Conservation (phyloP, 2,329 filamentous ascomycete genomes). For the Neofusicoccum parvum region DNA sequence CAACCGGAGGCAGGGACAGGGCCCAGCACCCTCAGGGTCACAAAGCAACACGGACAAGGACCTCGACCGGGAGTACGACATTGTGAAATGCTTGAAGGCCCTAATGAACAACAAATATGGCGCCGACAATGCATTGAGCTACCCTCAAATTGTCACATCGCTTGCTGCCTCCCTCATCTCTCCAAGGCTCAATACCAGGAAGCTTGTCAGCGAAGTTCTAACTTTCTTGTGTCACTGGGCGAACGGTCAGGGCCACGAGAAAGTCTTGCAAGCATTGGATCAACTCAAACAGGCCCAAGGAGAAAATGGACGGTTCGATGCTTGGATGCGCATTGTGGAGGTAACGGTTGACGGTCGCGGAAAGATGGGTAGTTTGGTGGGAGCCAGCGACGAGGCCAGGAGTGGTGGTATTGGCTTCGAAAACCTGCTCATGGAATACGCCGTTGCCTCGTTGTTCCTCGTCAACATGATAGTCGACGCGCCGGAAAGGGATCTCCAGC, state of each 20-base stretch:
- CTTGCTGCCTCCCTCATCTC: constrained; percentile 86
- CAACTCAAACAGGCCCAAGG: constrained; percentile 83
- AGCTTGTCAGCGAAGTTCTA: constrained; percentile 92
- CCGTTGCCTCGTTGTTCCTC: constrained; percentile 88
- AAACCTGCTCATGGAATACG: constrained; percentile 98
- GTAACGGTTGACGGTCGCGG: constrained; percentile 95
- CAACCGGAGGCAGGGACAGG: constrained; percentile 80
- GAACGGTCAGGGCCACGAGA: constrained; percentile 83
- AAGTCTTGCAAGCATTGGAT: constrained; percentile 92
- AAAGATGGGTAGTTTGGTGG: constrained; percentile 98
- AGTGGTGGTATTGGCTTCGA: constrained; percentile 98
- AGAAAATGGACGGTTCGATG: constrained; percentile 94
- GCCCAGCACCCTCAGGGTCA: constrained; percentile 62
- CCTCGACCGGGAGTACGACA: constrained; percentile 91
- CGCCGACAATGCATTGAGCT: constrained; percentile 88
- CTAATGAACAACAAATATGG: constrained; percentile 99
- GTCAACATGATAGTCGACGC: constrained; percentile 97
- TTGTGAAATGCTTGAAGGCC: constrained; percentile 95
- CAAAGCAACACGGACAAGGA: constrained; percentile 68
- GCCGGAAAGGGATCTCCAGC: constrained; percentile 82
- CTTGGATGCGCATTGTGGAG: constrained; percentile 98
- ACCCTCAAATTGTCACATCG: constrained; percentile 87
- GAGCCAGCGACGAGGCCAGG: constrained; percentile 92
- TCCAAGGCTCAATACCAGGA: constrained; percentile 85
- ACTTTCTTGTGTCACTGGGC: constrained; percentile 97